A percentile compares a stretch with the other conserved stretches of the same genome.
Evolutionary conservation across 768 basidiomycete genomes (phyloP).

Genomic region (Artomyces pyxidatus): DNA sequence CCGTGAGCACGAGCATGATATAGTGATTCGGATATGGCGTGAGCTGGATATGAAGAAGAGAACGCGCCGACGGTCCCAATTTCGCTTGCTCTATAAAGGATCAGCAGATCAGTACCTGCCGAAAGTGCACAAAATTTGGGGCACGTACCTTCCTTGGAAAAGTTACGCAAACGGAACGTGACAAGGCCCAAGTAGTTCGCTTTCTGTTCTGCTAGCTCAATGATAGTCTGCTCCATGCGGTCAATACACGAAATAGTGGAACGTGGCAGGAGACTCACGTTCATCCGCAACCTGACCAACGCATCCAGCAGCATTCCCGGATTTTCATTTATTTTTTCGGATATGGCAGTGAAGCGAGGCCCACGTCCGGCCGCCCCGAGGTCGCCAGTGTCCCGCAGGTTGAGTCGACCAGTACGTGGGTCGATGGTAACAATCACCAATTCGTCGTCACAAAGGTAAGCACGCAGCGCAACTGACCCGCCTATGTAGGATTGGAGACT

Average conservation of each 20-base stretch:
- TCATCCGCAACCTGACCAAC: slow-evolving; percentile 50
- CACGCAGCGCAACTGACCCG: slow-evolving; percentile 48
- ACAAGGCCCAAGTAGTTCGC: slow-evolving; percentile 80
- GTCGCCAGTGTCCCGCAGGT: slow-evolving; percentile 74
- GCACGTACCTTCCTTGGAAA: slow-evolving; percentile 52
- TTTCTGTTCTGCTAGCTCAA: slow-evolving; percentile 76
- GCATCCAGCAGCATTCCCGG: slow-evolving; percentile 51
- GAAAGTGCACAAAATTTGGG: too few relatives aligned
- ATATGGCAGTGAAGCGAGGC: slow-evolving; percentile 50
- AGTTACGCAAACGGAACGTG: slow-evolving; percentile 60
- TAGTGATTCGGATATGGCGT: slow-evolving; percentile 73
- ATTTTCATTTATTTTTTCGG: slow-evolving; percentile 61
- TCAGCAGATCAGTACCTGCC: too few relatives aligned
- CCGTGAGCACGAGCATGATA: slow-evolving; percentile 75
- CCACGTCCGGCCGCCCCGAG: slow-evolving; percentile 67
- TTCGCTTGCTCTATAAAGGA: slow-evolving; percentile 51
- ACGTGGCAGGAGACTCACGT: slow-evolving; percentile 35
- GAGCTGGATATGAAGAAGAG: slow-evolving; percentile 69
- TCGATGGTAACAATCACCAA: slow-evolving; percentile 73
- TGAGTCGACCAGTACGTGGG: slow-evolving; percentile 68
- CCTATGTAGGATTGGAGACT: slow-evolving; percentile 27
- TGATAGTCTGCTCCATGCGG: slow-evolving; percentile 59
- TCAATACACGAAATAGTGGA: not conserved
- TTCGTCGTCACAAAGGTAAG: slow-evolving; percentile 71
- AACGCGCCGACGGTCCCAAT: slow-evolving; percentile 55